Percentiles rank a stretch among this genome's conserved stretches.
Evolutionary conservation across 495 filamentous ascomycete genomes (phyloP).

Genomic region (Penicillium pulvis): DNA sequence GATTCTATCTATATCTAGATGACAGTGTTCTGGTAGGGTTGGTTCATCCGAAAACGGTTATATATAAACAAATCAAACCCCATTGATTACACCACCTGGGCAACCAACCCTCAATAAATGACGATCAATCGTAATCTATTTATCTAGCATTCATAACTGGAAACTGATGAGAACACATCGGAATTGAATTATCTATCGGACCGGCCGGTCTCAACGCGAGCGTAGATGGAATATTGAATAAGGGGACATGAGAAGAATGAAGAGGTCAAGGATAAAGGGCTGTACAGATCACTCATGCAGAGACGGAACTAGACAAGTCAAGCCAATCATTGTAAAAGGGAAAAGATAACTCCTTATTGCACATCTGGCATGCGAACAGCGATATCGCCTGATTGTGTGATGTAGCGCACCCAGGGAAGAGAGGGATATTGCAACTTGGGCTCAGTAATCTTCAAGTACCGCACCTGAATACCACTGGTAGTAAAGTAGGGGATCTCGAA

Average conservation of each 20-base stretch:
- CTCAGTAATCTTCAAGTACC: constrained; percentile 99
- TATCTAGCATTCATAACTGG: too few relatives aligned
- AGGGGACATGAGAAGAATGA: constrained; percentile 12
- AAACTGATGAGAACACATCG: constrained; percentile 13
- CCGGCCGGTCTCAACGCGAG: constrained; percentile 34
- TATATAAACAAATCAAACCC: too few relatives aligned
- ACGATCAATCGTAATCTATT: too few relatives aligned
- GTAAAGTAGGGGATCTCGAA: constrained; percentile 99
- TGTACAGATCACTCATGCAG: constrained; percentile 33
- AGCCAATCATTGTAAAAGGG: neutral
- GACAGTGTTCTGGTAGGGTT: too few relatives aligned
- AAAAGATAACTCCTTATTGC: constrained; percentile 49
- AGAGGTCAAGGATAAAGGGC: constrained; percentile 23
- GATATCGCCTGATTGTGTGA: constrained; percentile 95
- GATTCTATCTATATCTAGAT: too few relatives aligned
- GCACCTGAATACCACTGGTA: constrained; percentile 95
- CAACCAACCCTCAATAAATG: neutral
- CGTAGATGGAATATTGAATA: constrained; percentile 16
- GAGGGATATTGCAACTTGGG: constrained; percentile 99
- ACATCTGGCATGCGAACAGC: constrained; percentile 89
- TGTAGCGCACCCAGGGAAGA: constrained; percentile 98
- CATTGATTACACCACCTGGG: neutral
- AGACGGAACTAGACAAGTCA: constrained; percentile 1
- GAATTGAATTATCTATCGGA: constrained; percentile 39
- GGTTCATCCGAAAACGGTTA: neutral